phyloP scores from a whole-genome alignment of 176 grass and related monocot species.

The Neostapfia colusana region DNA sequence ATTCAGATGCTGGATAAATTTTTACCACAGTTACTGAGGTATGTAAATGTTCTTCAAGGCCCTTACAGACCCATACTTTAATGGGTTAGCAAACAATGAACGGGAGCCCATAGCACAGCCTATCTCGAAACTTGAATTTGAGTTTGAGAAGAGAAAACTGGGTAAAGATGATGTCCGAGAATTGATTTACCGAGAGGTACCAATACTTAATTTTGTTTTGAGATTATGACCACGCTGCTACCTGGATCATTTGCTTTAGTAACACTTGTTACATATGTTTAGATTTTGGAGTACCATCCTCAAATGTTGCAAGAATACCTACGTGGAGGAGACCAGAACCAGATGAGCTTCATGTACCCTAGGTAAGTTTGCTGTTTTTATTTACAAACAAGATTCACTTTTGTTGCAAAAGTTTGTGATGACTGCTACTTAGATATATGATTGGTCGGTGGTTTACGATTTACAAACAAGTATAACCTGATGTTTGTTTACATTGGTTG shows the following conservation, averaged over 20 bases:
- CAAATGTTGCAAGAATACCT: slow-evolving; percentile 97
- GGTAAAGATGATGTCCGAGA: slow-evolving; percentile 96
- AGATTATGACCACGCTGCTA: slow-evolving; percentile 1
- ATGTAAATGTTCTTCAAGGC: slow-evolving; percentile 58
- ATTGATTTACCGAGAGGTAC: slow-evolving; percentile 96
- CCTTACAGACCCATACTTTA: slow-evolving; percentile 82
- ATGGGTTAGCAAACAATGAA: slow-evolving; percentile 77
- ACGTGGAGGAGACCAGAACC: slow-evolving; percentile 73
- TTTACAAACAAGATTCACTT: slow-evolving; percentile 24
- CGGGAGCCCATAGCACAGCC: slow-evolving; percentile 72
- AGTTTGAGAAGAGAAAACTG: slow-evolving; percentile 93
- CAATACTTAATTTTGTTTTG: slow-evolving; percentile 17
- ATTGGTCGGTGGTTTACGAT: slow-evolving; percentile 15
- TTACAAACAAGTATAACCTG: slow-evolving; percentile 1
- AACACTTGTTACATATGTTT: slow-evolving; percentile 24
- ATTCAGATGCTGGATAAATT: slow-evolving; percentile 23
- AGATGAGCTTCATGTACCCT: slow-evolving; percentile 96
- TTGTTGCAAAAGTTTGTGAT: neutral
- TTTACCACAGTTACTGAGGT: slow-evolving; percentile 38
- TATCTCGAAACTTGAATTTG: slow-evolving; percentile 98
- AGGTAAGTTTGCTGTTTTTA: slow-evolving; percentile 55
- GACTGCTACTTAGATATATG: slow-evolving; percentile 14
- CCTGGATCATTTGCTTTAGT: neutral
- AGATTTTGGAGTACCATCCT: slow-evolving; percentile 99
- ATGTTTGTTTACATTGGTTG: slow-evolving; percentile 31